phyloP scores from a whole-genome alignment of 2,329 filamentous ascomycete genomes.

The Pseudogymnoascus sp. region DNA sequence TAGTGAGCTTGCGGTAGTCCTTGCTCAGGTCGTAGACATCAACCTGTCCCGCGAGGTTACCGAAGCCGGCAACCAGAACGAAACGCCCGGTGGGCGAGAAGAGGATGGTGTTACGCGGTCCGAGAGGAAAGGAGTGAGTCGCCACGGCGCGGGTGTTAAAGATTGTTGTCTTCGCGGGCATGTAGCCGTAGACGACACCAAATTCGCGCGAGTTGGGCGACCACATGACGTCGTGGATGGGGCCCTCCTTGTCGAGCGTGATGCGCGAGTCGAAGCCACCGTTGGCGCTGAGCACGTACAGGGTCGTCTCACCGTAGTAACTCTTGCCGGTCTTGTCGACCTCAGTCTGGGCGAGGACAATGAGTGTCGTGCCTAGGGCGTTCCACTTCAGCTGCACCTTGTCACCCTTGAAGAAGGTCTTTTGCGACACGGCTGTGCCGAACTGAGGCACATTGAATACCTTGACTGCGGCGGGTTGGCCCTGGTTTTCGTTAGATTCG shows the following conservation, averaged over 20 bases:
- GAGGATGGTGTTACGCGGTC: slow-evolving; percentile 84
- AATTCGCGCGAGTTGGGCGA: slow-evolving; percentile 97
- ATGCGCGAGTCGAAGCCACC: slow-evolving; percentile 90
- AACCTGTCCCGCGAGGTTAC: slow-evolving; percentile 94
- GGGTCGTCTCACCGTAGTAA: slow-evolving; percentile 96
- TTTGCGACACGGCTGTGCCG: slow-evolving; percentile 74
- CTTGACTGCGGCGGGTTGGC: slow-evolving; percentile 87
- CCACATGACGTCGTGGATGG: slow-evolving; percentile 98
- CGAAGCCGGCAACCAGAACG: slow-evolving; percentile 89
- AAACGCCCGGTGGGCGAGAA: slow-evolving; percentile 94
- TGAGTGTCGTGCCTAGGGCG: slow-evolving; percentile 75
- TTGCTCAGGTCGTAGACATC: slow-evolving; percentile 95
- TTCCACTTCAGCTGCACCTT: slow-evolving; percentile 99
- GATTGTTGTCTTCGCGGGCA: slow-evolving; percentile 98
- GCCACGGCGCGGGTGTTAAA: slow-evolving; percentile 84
- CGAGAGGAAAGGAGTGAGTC: slow-evolving; percentile 77
- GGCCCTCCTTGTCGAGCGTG: slow-evolving; percentile 89
- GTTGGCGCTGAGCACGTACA: slow-evolving; percentile 88
- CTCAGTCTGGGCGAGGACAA: slow-evolving; percentile 94
- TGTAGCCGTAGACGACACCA: slow-evolving; percentile 93
- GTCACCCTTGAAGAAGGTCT: slow-evolving; percentile 98
- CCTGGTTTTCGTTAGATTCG: slow-evolving; percentile 41
- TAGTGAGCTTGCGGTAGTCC: slow-evolving; percentile 85
- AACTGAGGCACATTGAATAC: slow-evolving; percentile 92
- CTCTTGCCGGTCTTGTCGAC: slow-evolving; percentile 98